Percentiles rank a stretch among this genome's conserved stretches.
Evolutionary conservation across 148 eudicot species (phyloP).

Genomic region (Rhododendron ovatum): DNA sequence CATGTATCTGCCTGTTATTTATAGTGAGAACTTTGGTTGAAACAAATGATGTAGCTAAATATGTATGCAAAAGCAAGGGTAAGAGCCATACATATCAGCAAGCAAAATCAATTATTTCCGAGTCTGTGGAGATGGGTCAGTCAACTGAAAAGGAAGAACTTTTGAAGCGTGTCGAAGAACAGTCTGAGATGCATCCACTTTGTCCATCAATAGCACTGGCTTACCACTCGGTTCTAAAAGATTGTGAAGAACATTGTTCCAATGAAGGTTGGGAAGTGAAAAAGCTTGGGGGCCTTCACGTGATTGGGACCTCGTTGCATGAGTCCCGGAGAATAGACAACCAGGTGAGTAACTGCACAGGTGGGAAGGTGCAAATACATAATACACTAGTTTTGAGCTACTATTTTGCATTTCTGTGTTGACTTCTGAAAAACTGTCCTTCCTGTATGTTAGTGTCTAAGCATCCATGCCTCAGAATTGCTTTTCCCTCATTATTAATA

Average conservation of each 20-base stretch:
- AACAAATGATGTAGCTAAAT: constrained; percentile 54
- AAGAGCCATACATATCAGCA: constrained; percentile 69
- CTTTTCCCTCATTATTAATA: neutral
- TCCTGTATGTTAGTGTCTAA: neutral
- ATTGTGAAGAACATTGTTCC: constrained; percentile 80
- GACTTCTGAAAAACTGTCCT: neutral
- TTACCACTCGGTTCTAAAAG: constrained; percentile 62
- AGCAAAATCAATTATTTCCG: constrained; percentile 66
- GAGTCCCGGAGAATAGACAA: constrained; percentile 99
- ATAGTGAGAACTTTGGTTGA: neutral
- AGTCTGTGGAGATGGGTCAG: constrained; percentile 75
- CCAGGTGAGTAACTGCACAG: constrained; percentile 47
- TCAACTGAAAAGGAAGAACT: constrained; percentile 56
- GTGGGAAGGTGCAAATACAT: neutral
- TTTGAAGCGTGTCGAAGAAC: constrained; percentile 68
- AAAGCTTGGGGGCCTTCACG: constrained; percentile 97
- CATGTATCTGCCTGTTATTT: neutral
- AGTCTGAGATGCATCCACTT: constrained; percentile 83
- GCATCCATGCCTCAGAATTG: neutral
- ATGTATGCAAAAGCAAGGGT: constrained; percentile 76
- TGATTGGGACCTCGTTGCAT: constrained; percentile 95
- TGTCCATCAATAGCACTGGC: constrained; percentile 86
- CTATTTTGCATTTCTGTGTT: neutral
- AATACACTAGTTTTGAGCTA: neutral
- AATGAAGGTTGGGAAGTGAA: constrained; percentile 92